Base-by-base conservation (phyloP, 768 basidiomycete species). In the Tulasnella sp. region DNA sequence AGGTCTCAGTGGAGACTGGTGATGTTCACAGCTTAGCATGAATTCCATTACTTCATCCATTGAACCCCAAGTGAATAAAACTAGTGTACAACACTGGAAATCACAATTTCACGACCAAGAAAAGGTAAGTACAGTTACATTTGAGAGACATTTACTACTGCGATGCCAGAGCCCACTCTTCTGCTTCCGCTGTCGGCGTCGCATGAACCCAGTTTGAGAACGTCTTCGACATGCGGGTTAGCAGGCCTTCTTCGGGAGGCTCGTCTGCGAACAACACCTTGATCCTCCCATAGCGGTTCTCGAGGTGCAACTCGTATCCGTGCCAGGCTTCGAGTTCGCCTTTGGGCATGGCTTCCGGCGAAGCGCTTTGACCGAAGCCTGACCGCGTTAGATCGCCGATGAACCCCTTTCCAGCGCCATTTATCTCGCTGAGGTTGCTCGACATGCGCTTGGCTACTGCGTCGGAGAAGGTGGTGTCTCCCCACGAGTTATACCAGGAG, bases 401-500 rank as follows among this genome's bases (percentile, higher is more conserved):
- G 69, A 70, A 70, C 16, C 41, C 69, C 52, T 70, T 70, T 35
- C 69, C 69, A 16, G 41, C 29, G n/a, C 44, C 44, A 6, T 67
- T 26, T 42, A 42, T 67, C 37, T 36, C 37, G 66, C 37, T 67
- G 37, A n/a, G 37, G 26, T 52, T 52, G n/a, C 37, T 35, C 34
- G 66, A 37, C 35, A 67, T 29, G 16, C 66, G 66, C 34, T 37
- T 67, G 26, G n/a, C 35, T 3, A 67, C 66, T 29, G 66, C 66
- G 1, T 67, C 37, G 5, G 74, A 72, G 64, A 74, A 74, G 34
- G 37, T 72, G 62, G 72, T 40, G 37, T 59, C 52, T 29, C 74
- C 74, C 41, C 73, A 74, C 26, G 40, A 26, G 36, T 63, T 73
- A 17, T 34, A 8, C 52, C 44, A 73, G 29, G 74, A 37, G 39